Conservation (phyloP, 225 moss, liverwort and hornwort genomes). For the Marchantia polymorpha region DNA sequence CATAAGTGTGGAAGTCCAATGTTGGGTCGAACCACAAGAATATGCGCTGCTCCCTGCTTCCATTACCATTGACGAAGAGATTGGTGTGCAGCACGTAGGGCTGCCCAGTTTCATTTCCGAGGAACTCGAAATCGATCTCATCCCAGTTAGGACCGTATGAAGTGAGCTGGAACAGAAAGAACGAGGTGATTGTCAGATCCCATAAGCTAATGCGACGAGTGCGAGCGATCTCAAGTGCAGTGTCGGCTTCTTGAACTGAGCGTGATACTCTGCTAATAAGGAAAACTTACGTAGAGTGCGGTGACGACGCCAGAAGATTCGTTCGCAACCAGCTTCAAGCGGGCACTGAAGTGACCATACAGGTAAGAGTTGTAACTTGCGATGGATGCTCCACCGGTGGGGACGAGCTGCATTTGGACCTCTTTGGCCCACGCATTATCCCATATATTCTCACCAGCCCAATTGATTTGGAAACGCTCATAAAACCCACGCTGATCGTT, state of each 20-base stretch:
- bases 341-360: background rate
- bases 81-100: constrained; percentile 8
- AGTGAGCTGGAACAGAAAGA: background rate
- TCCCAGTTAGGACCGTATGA: background rate
- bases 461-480: background rate
- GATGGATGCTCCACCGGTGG: background rate
- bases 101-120: constrained; percentile 1
- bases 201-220: background rate
- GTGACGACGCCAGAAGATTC: background rate
- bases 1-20: background rate
- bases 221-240: background rate
- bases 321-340: background rate
- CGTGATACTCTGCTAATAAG: background rate
- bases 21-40: constrained; percentile 12
- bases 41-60: background rate
- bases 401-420: background rate
- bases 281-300: background rate
- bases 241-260: too few species aligned
- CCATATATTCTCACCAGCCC: background rate
- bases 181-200: background rate
- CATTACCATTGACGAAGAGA: background rate
- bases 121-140: constrained; percentile 5
- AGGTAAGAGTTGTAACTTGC: background rate
- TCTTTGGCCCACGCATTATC: background rate
- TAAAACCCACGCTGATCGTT: background rate